Base-by-base conservation (phyloP, 2,329 filamentous ascomycete genomes). In the Escovopsis sp. region DNA sequence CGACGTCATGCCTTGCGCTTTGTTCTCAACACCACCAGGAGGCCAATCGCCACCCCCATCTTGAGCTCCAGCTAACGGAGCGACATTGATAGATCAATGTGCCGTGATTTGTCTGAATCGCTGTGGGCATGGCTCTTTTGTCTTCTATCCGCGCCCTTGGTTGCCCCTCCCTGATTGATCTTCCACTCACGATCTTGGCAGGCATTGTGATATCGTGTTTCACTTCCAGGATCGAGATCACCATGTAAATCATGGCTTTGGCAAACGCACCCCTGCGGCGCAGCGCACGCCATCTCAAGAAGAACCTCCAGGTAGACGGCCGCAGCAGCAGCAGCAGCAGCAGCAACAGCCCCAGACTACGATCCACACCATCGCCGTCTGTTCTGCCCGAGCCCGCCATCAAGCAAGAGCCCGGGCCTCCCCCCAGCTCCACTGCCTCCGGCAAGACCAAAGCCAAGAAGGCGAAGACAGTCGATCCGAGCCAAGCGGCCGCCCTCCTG, bases 401-500 rank as follows among this genome's bases (percentile, higher is more conserved):
- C 37, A 39, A 39, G 26, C 37, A 18, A 32, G 37, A 39, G 23
- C 35, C 15, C 10, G 18, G 11, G 7, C 35, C 35, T 37, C 18
- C 18, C 35, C 18, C 18, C n/a, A 26, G 34, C n/a, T 30, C 28
- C 36, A 26, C 12, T 6, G 32, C 4, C 28, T 10, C n/a, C 12
- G 12, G 26, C 36, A 33, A 33, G 19, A 15, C 11, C 36, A 23
- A 34, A 26, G 3, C 26, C 33, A 18, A 23, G 12, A 26, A 26
- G 4, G 15, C 33, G 10, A 23, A 18, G 15, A 12, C 18, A 26
- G 6, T n/a, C 18, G 32, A 41, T 11, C 39, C 34, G 8, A 35
- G 42, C 12, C 46, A 50, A 46, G 51, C 51, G 26, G 49, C 48
- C 11, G 43, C 48, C 18, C 26, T 49, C 18, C 60, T 67, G 9